Percentiles rank a stretch among this genome's conserved stretches.
These are phyloP conservation scores for Stephanodiscus triporus DNA, from an alignment of 108 stramenopile species.

Conservation along the genomic window DNA sequence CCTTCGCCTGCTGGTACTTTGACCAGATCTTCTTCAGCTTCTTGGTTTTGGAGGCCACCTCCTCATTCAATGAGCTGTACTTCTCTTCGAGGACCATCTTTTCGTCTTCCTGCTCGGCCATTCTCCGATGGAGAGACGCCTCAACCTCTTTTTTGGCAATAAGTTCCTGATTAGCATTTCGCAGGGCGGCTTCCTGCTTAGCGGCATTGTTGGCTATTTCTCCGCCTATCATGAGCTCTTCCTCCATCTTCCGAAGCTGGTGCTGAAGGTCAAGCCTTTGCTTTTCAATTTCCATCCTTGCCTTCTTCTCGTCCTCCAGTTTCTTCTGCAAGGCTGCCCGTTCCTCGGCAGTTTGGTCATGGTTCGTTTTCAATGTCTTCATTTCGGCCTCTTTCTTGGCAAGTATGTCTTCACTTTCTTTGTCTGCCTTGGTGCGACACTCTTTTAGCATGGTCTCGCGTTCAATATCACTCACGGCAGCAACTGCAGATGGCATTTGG, in stretches of 20 bases:
- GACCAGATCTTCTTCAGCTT: conserved; percentile 84
- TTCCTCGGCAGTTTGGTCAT: conserved; percentile 74
- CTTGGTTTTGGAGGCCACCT: conserved; percentile 81
- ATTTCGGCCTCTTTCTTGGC: conserved; percentile 53
- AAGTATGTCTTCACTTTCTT: conserved; percentile 41
- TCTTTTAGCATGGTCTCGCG: conserved; percentile 21
- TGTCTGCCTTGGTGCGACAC: conserved; percentile 30
- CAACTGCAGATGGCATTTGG: conserved; percentile 18
- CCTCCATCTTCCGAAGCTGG: conserved; percentile 85
- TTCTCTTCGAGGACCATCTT: conserved; percentile 70
- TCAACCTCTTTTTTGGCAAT: conserved; percentile 69
- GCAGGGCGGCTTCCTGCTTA: conserved; percentile 85
- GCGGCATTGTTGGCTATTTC: conserved; percentile 86
- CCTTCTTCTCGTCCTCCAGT: conserved; percentile 73
- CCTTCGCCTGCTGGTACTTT: conserved; percentile 78
- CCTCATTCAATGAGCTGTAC: conserved; percentile 66
- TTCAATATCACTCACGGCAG: not conserved
- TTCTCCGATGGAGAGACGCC: conserved; percentile 57
- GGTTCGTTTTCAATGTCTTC: conserved; percentile 41
- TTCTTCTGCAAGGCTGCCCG: conserved; percentile 60
- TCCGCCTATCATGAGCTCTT: conserved; percentile 83
- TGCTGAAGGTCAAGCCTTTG: conserved; percentile 59
- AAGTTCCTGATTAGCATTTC: conserved; percentile 80
- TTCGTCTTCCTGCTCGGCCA: conserved; percentile 66
- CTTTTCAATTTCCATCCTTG: conserved; percentile 66